Conservation (phyloP, 768 basidiomycete species). For the Lactifluus echinatus region DNA sequence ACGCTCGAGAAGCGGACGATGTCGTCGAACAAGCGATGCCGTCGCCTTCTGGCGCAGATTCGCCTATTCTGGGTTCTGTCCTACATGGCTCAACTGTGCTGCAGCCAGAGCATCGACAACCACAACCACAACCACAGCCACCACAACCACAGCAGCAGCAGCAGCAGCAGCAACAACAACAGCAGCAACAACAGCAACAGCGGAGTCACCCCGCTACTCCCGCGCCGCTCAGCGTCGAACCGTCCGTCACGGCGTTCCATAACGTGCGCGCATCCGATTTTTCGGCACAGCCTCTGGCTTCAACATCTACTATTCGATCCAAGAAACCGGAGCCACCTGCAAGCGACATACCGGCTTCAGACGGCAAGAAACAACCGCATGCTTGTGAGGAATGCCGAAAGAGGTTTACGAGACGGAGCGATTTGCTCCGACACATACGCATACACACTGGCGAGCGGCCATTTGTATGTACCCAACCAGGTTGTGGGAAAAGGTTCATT, state of each 20-base stretch:
- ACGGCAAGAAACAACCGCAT: slow-evolving; percentile 36
- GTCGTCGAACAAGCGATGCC: slow-evolving; percentile 11
- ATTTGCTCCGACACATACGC: slow-evolving; percentile 75
- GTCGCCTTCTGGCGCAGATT: slow-evolving; percentile 6
- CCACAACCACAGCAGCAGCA: not conserved
- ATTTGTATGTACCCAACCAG: slow-evolving; percentile 59
- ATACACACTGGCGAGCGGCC: slow-evolving; percentile 90
- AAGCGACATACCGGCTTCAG: slow-evolving; percentile 22
- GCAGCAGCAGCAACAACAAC: slow-evolving; percentile 4
- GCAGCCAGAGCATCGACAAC: slow-evolving; percentile 3
- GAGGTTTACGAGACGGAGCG: slow-evolving; percentile 75
- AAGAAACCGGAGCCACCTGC: slow-evolving; percentile 21
- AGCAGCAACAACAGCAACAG: not conserved
- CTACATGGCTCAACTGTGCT: not conserved
- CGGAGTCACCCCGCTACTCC: slow-evolving; percentile 1
- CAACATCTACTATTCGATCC: slow-evolving; percentile 5
- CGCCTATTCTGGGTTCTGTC: slow-evolving; percentile 7
- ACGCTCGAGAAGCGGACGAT: slow-evolving; percentile 1
- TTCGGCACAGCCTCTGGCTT: slow-evolving; percentile 4
- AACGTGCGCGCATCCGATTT: not conserved
- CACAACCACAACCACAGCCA: not conserved
- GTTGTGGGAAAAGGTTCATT: slow-evolving; percentile 87
- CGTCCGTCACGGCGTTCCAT: slow-evolving; percentile 2
- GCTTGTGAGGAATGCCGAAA: slow-evolving; percentile 72
- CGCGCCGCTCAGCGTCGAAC: not conserved